A percentile compares a stretch with the other conserved stretches of the same genome.
Conservation (phyloP, 2,329 filamentous ascomycete genomes). For the Tolypocladium album region DNA sequence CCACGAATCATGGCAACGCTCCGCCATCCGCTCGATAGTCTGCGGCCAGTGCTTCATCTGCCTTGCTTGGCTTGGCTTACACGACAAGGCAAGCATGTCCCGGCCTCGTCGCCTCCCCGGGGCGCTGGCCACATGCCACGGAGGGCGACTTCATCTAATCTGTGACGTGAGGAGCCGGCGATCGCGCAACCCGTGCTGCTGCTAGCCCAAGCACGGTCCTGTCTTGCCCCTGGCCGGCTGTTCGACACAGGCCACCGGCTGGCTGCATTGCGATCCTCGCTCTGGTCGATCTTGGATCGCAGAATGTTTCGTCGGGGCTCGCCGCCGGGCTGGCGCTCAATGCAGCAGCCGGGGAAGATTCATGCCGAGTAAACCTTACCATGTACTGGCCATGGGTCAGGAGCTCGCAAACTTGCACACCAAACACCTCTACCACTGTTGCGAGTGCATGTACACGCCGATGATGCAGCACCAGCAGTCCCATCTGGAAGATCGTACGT, state of each 20-base stretch:
- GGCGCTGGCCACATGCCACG: background rate
- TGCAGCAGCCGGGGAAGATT: background rate
- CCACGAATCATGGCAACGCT: background rate
- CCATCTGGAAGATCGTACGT: background rate
- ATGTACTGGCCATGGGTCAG: too few relatives aligned
- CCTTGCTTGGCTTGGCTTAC: background rate
- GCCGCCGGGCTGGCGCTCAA: background rate
- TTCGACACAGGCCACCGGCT: background rate
- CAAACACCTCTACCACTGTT: background rate
- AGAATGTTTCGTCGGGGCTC: background rate
- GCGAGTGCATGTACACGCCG: background rate
- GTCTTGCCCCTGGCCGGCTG: background rate
- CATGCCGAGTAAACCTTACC: background rate
- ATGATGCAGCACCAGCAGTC: background rate
- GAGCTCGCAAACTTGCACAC: background rate
- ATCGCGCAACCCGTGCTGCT: background rate
- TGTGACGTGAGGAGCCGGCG: slow-evolving; percentile 1
- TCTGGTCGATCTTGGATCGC: background rate
- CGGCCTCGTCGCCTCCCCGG: background rate
- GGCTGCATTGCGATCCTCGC: background rate
- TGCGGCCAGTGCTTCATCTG: slow-evolving; percentile 1
- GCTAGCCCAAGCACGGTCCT: background rate
- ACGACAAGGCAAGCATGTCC: background rate
- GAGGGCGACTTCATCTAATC: background rate
- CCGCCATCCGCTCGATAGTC: background rate